Percentiles rank a stretch among this genome's conserved stretches.
These are phyloP conservation scores for Candida boidinii DNA, from an alignment of 805 yeast species.

Conservation along the genomic window DNA sequence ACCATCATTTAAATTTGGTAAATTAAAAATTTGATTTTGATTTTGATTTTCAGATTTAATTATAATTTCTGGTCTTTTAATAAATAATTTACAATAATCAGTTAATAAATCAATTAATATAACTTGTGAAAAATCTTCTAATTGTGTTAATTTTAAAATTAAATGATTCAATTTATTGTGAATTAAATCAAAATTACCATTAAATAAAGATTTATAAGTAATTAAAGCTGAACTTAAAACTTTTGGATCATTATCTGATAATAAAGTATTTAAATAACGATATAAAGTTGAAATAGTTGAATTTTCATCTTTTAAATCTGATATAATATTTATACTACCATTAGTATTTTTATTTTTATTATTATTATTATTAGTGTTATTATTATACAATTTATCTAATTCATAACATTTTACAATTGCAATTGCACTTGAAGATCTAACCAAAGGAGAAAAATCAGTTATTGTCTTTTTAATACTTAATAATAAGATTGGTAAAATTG, in stretches of 20 bases:
- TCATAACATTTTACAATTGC: constrained; percentile 54
- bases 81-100: constrained; percentile 53
- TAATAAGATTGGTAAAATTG: constrained; percentile 70
- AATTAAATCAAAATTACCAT: constrained; percentile 51
- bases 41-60: constrained; percentile 8
- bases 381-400: constrained; percentile 22
- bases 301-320: constrained; percentile 20
- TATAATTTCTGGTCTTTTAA: constrained; percentile 40
- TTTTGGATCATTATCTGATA: constrained; percentile 54
- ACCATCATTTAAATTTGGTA: too few relatives aligned
- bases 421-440: constrained; percentile 71
- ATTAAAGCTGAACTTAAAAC: constrained; percentile 69
- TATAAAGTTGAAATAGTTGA: constrained; percentile 41
- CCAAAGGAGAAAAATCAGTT: constrained; percentile 67
- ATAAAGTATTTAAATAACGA: constrained; percentile 39
- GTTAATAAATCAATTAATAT: constrained; percentile 52
- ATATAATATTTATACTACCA: too few relatives aligned
- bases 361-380: constrained; percentile 3
- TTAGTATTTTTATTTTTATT: too few relatives aligned
- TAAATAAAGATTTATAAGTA: constrained; percentile 43
- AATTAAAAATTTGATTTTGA: too few relatives aligned
- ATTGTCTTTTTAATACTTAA: constrained; percentile 63
- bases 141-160: constrained; percentile 28
- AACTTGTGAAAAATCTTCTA: constrained; percentile 72
- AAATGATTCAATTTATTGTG: constrained; percentile 59